Base-by-base conservation (phyloP, 345 rosid species). In the Lumnitzera racemosa region DNA sequence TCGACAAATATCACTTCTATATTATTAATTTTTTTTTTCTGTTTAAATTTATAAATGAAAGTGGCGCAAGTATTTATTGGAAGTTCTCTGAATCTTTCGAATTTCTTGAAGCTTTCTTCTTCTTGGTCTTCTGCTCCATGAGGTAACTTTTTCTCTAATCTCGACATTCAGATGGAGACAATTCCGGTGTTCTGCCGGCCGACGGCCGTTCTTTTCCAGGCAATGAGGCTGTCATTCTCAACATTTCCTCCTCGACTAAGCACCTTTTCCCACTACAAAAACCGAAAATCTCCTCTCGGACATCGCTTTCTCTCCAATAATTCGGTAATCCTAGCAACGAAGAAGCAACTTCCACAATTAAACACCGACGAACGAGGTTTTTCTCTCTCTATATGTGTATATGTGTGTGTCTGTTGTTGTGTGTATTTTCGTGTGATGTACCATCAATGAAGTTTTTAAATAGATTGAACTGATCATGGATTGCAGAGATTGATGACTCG, bases 401-500 rank as follows among this genome's bases (percentile, higher is more conserved):
- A 9, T 36, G 43, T 36, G 43, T 36, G 43, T 36, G 43, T 36
- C 7, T 36, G 7, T 29, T 3, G 7, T 3, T 29, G 36, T 29
- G 7, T 29, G 36, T 29, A 29, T 6, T 20, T 20, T 20, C 20
- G 31, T 27, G 31, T 27, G 43, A 9, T 36, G 11, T 36, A 36
- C 7, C 0, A 4, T 36, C 43, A 5, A 36, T 24, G 15, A 55
- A 27, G 48, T 20, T 31, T 17, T 0, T 24, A 12, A 14, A n/a
- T 24, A 13, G 20, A 11, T 53, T 25, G 3, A 27, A 27, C 31
- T 57, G 53, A 51, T 51, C 11, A 31, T 36, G 12, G 51, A 49
- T 51, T 63, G 47, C 71, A 77, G 84, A 56, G n/a, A 61, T 69
- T 23, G 81, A 58, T 56, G 63, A 67, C 11, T 57, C 69, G 68